Conservation (phyloP, 345 rosid genomes). For the Microcos paniculata region DNA sequence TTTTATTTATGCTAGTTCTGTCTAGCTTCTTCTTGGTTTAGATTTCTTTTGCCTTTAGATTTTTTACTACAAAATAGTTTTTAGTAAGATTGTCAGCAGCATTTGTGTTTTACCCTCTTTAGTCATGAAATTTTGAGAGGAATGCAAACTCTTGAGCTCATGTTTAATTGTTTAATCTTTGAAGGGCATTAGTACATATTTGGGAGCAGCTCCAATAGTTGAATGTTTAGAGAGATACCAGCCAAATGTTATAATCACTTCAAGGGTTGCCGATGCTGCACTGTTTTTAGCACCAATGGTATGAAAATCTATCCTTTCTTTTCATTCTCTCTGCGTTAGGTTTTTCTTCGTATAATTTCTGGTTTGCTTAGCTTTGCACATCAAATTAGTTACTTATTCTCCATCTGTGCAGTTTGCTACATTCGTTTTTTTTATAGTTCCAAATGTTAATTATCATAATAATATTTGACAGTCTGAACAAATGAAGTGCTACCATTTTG, state of each 20-base stretch:
- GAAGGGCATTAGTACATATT: constrained; percentile 85
- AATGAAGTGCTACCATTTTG: constrained; percentile 1
- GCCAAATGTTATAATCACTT: constrained; percentile 78
- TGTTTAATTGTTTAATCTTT: constrained; percentile 16
- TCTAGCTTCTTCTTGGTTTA: neutral
- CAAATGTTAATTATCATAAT: neutral
- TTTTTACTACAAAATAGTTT: neutral
- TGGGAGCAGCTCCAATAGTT: constrained; percentile 94
- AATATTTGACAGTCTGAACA: neutral
- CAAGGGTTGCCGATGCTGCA: constrained; percentile 89
- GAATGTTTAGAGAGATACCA: constrained; percentile 84
- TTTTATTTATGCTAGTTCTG: neutral
- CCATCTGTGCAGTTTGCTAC: neutral
- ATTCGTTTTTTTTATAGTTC: neutral
- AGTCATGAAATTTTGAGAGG: constrained; percentile 4
- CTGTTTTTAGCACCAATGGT: constrained; percentile 96
- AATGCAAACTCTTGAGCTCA: neutral
- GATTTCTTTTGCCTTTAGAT: neutral
- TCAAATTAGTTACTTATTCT: neutral
- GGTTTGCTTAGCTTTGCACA: neutral
- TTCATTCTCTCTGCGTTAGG: neutral
- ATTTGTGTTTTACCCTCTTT: neutral
- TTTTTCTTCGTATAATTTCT: neutral
- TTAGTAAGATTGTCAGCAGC: neutral
- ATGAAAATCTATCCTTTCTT: constrained; percentile 15